phyloP scores from a whole-genome alignment of 306 rosid genomes.

The Astragalus glycyphyllos region DNA sequence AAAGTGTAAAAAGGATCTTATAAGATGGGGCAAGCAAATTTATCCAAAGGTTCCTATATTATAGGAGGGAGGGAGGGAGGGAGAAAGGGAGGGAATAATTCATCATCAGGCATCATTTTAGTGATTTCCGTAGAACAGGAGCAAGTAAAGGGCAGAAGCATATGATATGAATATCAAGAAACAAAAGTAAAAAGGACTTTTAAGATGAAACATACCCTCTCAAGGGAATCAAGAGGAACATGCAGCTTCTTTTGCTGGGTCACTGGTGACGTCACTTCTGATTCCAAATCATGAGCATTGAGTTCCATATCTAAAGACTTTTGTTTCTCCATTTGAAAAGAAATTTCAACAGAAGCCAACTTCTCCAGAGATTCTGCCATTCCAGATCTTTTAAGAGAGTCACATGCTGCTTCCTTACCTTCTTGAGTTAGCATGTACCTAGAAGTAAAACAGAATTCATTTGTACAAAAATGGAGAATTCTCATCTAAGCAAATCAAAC shows the following conservation, averaged over 20 bases:
- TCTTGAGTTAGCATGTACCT: slow-evolving; percentile 96
- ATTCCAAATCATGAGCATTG: slow-evolving; percentile 47
- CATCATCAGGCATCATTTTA: slow-evolving; percentile 34
- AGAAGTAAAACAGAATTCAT: slow-evolving; percentile 36
- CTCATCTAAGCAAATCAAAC: slow-evolving; percentile 30
- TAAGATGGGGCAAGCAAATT: no score
- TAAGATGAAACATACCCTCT: slow-evolving; percentile 61
- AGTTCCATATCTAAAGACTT: slow-evolving; percentile 46
- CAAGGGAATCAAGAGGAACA: slow-evolving; percentile 69
- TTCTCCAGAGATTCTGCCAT: slow-evolving; percentile 56
- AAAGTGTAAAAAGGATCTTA: no score
- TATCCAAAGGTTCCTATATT: no score
- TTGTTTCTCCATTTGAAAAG: slow-evolving; percentile 43
- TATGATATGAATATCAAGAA: slow-evolving; percentile 7
- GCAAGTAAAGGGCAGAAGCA: slow-evolving; percentile 8
- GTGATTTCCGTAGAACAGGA: background rate
- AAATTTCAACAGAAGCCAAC: slow-evolving; percentile 49
- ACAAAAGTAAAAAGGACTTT: slow-evolving; percentile 25
- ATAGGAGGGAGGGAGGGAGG: no score
- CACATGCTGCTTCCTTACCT: slow-evolving; percentile 85
- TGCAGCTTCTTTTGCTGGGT: slow-evolving; percentile 54
- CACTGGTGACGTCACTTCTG: slow-evolving; percentile 53
- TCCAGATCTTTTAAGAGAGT: slow-evolving; percentile 89
- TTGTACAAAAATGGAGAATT: slow-evolving; percentile 15
- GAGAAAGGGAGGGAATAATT: background rate